These are phyloP conservation scores for Lentinula lateritia DNA, from an alignment of 768 basidiomycete genomes.

Conservation along the genomic window DNA sequence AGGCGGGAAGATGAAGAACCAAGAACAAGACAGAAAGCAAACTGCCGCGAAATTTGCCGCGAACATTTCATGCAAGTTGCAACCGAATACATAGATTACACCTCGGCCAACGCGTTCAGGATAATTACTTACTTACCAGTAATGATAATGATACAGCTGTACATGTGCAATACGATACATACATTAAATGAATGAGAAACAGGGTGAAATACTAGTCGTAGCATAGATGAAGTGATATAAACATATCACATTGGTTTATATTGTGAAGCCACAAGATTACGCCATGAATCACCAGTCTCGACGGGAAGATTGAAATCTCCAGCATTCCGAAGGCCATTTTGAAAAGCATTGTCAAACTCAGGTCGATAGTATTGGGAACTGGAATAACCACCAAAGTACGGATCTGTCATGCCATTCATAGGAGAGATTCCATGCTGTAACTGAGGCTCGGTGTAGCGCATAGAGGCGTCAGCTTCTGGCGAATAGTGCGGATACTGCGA, in stretches of 20 bases:
- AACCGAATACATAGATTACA: no score
- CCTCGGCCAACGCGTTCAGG: not conserved
- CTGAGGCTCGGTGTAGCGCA: slow-evolving; percentile 7
- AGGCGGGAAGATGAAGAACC: not conserved
- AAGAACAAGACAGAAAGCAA: not conserved
- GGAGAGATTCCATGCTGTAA: slow-evolving; percentile 17
- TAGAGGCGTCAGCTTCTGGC: not conserved
- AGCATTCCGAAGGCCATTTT: not conserved
- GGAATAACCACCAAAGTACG: slow-evolving; percentile 26
- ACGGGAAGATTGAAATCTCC: slow-evolving; percentile 18
- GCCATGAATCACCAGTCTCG: slow-evolving; percentile 39
- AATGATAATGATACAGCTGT: not conserved
- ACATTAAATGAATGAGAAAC: not conserved
- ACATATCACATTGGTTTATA: slow-evolving; percentile 4
- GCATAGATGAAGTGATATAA: not conserved
- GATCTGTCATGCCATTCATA: slow-evolving; percentile 23
- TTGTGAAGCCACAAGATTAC: slow-evolving; percentile 11
- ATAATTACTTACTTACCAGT: not conserved
- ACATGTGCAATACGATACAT: not conserved
- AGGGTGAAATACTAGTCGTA: not conserved
- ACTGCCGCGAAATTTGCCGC: not conserved
- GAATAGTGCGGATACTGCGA: slow-evolving; percentile 14
- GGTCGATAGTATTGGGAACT: slow-evolving; percentile 17
- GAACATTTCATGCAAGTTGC: no score
- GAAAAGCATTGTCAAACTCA: slow-evolving; percentile 18